Evolutionary conservation across 169 alveolate genomes (phyloP).

Genomic region (Condylostoma magnum): DNA sequence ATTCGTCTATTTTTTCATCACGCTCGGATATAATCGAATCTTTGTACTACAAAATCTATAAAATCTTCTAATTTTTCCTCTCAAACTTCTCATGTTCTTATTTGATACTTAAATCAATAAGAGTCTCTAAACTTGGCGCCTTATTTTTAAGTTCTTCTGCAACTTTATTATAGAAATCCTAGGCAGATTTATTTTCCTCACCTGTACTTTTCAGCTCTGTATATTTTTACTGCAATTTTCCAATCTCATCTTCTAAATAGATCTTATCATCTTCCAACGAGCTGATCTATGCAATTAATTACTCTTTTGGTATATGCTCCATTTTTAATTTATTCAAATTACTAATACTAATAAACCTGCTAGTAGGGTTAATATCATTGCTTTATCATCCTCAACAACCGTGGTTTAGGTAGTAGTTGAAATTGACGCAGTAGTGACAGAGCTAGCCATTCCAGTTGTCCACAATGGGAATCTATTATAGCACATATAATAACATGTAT

Average conservation of each 20-base stretch:
- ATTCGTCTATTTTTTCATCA: background rate
- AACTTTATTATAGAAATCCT: background rate
- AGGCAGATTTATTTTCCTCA: background rate
- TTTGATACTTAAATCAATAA: background rate
- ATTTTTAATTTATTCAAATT: too few species aligned
- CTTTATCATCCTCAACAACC: too few species aligned
- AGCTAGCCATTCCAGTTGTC: too few species aligned
- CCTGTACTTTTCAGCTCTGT: background rate
- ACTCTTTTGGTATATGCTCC: too few species aligned
- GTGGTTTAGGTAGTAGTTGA: too few species aligned
- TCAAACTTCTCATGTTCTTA: constrained; percentile 9
- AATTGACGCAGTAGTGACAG: too few species aligned
- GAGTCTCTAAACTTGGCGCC: constrained; percentile 13
- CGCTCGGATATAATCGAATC: constrained; percentile 5
- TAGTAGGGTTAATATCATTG: too few species aligned
- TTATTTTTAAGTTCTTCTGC: background rate
- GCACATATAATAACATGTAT: too few species aligned
- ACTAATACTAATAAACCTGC: too few species aligned
- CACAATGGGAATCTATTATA: too few species aligned
- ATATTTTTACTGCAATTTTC: background rate
- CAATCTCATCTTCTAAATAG: background rate
- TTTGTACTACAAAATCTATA: constrained; percentile 14
- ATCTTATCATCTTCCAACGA: background rate
- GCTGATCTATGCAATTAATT: too few species aligned
- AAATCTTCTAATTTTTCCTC: background rate